A percentile compares a stretch with the other conserved stretches of the same genome.
Evolutionary conservation across 2,329 filamentous ascomycete genomes (phyloP).

Genomic region (Macrophomina phaseolina): DNA sequence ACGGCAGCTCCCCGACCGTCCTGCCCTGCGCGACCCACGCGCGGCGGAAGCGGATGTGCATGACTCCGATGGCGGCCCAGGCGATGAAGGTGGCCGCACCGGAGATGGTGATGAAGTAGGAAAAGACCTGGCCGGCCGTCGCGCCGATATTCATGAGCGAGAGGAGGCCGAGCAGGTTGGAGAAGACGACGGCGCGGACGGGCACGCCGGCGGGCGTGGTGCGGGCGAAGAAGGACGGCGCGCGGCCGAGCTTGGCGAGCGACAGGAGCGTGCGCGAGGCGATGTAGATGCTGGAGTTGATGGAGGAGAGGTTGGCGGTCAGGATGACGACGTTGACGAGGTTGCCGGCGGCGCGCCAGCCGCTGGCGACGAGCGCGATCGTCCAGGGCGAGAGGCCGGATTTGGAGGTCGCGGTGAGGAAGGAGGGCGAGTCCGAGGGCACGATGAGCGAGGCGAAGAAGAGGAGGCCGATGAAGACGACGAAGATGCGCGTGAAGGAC

Average conservation of each 20-base stretch:
- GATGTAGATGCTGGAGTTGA: constrained; percentile 90
- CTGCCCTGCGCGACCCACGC: constrained; percentile 46
- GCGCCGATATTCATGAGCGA: constrained; percentile 76
- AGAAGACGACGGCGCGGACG: constrained; percentile 59
- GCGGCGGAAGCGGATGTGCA: constrained; percentile 86
- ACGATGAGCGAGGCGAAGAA: constrained; percentile 83
- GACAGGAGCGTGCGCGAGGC: constrained; percentile 89
- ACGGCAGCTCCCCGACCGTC: constrained; percentile 51
- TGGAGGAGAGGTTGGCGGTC: constrained; percentile 86
- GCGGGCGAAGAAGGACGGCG: constrained; percentile 62
- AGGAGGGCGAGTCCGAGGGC: constrained; percentile 68
- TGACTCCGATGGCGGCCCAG: constrained; percentile 82
- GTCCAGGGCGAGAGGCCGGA: constrained; percentile 84
- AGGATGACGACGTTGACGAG: constrained; percentile 95
- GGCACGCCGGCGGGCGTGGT: constrained; percentile 60
- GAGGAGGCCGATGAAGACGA: constrained; percentile 84
- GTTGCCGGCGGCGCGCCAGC: constrained; percentile 79
- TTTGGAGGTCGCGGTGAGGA: constrained; percentile 70
- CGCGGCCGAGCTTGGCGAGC: constrained; percentile 76
- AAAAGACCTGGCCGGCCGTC: constrained; percentile 70
- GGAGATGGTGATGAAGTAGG: constrained; percentile 79
- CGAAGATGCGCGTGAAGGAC: constrained; percentile 91
- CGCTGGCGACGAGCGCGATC: constrained; percentile 84
- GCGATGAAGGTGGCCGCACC: constrained; percentile 78
- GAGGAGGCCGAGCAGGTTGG: constrained; percentile 63